Percentiles rank a stretch among this genome's conserved stretches.
phyloP scores from a whole-genome alignment of 2,329 filamentous ascomycete species.

The Penicillium capsulatum region DNA sequence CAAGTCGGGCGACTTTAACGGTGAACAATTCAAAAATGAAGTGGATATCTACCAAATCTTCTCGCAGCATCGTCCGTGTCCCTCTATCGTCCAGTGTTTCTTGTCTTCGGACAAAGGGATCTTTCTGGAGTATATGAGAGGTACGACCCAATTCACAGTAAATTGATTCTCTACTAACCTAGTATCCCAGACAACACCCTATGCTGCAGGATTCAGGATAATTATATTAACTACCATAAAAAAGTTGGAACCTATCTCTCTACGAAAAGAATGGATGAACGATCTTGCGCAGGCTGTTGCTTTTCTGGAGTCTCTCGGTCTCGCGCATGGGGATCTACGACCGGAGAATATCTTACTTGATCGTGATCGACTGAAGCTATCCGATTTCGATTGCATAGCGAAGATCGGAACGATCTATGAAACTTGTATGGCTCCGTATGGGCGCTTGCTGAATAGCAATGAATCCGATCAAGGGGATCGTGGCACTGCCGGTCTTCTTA shows the following conservation, averaged over 20 bases:
- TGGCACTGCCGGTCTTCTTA: slow-evolving; percentile 24
- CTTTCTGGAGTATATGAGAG: slow-evolving; percentile 32
- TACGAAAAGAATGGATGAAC: slow-evolving; percentile 32
- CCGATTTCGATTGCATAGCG: slow-evolving; percentile 30
- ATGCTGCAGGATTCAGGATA: slow-evolving; percentile 25
- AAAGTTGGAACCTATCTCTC: slow-evolving; percentile 24
- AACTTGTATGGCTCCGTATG: slow-evolving; percentile 26
- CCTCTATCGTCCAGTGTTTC: slow-evolving; percentile 27
- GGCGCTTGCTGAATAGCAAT: slow-evolving; percentile 24
- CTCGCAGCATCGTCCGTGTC: slow-evolving; percentile 19
- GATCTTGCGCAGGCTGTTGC: slow-evolving; percentile 30
- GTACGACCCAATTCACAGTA: slow-evolving; percentile 10
- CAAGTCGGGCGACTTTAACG: slow-evolving; percentile 23
- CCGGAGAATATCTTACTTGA: slow-evolving; percentile 32
- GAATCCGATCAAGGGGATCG: slow-evolving; percentile 18
- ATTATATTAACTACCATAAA: slow-evolving; percentile 25
- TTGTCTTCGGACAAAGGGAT: slow-evolving; percentile 20
- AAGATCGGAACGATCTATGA: slow-evolving; percentile 25
- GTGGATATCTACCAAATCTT: slow-evolving; percentile 24
- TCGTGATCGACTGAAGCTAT: slow-evolving; percentile 26
- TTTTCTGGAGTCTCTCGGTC: slow-evolving; percentile 31
- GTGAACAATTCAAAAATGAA: slow-evolving; percentile 24
- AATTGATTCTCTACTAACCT: too few relatives aligned
- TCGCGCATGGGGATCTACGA: slow-evolving; percentile 31
- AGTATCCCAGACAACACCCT: slow-evolving; percentile 1